These are phyloP conservation scores for Paraglomus occultum DNA, from an alignment of 192 early-diverging fungal species.

Conservation along the genomic window DNA sequence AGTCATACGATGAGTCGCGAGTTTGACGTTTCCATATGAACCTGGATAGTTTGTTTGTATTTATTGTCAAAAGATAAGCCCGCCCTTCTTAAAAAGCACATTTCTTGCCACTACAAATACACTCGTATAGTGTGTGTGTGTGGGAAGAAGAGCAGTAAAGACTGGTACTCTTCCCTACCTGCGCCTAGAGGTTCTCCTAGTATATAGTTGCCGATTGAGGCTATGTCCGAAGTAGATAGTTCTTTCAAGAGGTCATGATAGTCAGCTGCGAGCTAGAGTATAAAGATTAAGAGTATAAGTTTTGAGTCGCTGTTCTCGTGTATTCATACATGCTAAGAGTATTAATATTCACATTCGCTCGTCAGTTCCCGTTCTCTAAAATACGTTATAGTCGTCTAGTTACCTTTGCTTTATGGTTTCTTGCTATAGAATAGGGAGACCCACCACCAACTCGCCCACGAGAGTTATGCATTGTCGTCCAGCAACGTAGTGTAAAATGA, in stretches of 20 bases:
- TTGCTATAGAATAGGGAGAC: constrained; percentile 20
- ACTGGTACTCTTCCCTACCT: constrained; percentile 32
- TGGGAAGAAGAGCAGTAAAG: background rate
- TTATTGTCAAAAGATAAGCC: background rate
- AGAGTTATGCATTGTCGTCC: constrained; percentile 31
- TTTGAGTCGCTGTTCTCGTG: background rate
- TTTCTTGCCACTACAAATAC: background rate
- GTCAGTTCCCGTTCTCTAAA: background rate
- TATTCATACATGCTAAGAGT: no score
- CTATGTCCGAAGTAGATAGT: constrained; percentile 52
- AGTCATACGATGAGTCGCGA: constrained; percentile 57
- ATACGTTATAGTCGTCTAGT: background rate
- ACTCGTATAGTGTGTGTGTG: background rate
- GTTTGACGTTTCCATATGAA: constrained; percentile 65
- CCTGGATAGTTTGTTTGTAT: constrained; percentile 35
- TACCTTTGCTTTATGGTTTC: constrained; percentile 49
- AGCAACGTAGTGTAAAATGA: constrained; percentile 26
- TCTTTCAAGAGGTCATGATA: constrained; percentile 61
- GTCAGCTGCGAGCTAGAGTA: constrained; percentile 53
- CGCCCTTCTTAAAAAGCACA: background rate
- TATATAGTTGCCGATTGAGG: constrained; percentile 54
- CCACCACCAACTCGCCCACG: constrained; percentile 12
- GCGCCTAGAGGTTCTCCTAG: constrained; percentile 55
- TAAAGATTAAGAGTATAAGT: background rate
- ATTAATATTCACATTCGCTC: no score